Conservation (phyloP, 179 eudicot genomes). For the Drosera spatulata region DNA sequence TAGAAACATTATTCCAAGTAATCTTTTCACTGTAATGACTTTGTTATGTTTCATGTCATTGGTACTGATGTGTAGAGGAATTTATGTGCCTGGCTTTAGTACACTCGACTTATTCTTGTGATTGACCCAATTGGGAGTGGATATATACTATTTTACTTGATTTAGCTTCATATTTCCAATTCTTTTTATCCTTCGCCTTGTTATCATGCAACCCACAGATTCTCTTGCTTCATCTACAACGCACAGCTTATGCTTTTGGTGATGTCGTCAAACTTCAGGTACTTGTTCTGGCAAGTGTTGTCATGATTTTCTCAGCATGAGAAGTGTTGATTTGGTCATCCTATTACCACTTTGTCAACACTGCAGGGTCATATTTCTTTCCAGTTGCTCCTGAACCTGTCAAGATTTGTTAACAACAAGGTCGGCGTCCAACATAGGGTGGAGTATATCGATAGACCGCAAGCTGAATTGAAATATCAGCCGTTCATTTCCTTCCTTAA, state of each 20-base stretch:
- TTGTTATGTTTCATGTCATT: too few species aligned
- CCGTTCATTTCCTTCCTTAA: conserved; percentile 14
- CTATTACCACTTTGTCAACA: too few species aligned
- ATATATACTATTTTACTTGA: neutral
- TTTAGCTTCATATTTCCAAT: neutral
- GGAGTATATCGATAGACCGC: conserved; percentile 13
- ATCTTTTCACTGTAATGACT: too few species aligned
- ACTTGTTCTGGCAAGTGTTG: conserved; percentile 3
- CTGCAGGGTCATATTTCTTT: conserved; percentile 23
- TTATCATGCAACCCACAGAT: conserved; percentile 34
- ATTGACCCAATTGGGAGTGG: neutral
- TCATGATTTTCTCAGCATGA: too few species aligned
- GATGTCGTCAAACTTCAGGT: conserved; percentile 75
- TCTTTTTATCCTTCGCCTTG: neutral
- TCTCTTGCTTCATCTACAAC: conserved; percentile 80
- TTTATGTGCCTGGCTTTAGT: too few species aligned
- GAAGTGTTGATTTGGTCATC: too few species aligned
- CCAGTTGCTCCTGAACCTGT: conserved; percentile 54
- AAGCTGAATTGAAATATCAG: conserved; percentile 14
- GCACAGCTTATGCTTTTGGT: conserved; percentile 58
- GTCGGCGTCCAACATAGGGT: conserved; percentile 31
- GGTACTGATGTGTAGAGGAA: too few species aligned
- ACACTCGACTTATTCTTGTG: too few species aligned
- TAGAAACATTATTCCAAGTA: too few species aligned
- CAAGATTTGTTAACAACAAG: conserved; percentile 37